Evolutionary conservation across 2,329 filamentous ascomycete genomes (phyloP).

Genomic region (Raffaelea albimanens): DNA sequence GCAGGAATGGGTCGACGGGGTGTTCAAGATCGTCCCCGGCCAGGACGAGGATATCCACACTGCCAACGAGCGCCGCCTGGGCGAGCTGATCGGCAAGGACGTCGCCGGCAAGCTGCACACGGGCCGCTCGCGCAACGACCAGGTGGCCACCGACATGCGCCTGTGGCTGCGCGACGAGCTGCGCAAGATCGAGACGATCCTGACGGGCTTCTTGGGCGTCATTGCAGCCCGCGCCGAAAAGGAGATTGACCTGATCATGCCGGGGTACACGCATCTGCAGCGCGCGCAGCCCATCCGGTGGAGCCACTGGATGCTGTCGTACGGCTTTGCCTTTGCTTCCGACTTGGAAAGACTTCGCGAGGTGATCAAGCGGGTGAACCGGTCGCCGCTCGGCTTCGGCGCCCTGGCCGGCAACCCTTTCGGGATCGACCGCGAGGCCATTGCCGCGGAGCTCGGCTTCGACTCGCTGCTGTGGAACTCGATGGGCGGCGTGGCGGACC

Average conservation of each 20-base stretch:
- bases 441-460: slow-evolving; percentile 75
- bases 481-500: slow-evolving; percentile 65
- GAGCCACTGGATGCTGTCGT: slow-evolving; percentile 73
- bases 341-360: slow-evolving; percentile 73
- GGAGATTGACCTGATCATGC: slow-evolving; percentile 73
- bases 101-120: slow-evolving; percentile 86
- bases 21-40: slow-evolving; percentile 41
- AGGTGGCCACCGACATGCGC: slow-evolving; percentile 83
- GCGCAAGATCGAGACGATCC: slow-evolving; percentile 55
- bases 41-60: slow-evolving; percentile 57
- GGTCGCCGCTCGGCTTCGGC: slow-evolving; percentile 60
- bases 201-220: slow-evolving; percentile 62
- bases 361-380: slow-evolving; percentile 65
- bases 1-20: slow-evolving; percentile 42
- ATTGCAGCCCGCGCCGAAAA: slow-evolving; percentile 59
- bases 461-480: slow-evolving; percentile 66
- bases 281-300: slow-evolving; percentile 71
- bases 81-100: slow-evolving; percentile 79
- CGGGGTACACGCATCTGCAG: slow-evolving; percentile 82
- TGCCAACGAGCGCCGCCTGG: slow-evolving; percentile 61
- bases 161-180: slow-evolving; percentile 77
- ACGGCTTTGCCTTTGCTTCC: slow-evolving; percentile 59
- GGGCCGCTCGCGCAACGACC: slow-evolving; percentile 78
- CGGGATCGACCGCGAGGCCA: slow-evolving; percentile 66
- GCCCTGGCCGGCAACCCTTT: slow-evolving; percentile 78